Conservation (phyloP, 805 yeast species). For the Blastobotrys americana region DNA sequence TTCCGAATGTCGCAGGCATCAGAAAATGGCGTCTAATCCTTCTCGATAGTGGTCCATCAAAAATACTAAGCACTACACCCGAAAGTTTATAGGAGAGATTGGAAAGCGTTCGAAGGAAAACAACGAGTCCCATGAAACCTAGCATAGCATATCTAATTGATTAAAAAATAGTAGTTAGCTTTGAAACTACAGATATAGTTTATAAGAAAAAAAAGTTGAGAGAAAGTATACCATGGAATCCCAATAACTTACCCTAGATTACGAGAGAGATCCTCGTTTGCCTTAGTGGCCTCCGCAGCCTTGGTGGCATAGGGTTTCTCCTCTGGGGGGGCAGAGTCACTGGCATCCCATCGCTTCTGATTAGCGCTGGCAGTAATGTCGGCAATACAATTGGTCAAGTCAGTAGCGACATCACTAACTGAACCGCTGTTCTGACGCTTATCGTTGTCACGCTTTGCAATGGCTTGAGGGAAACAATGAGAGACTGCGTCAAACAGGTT, state of each 20-base stretch:
- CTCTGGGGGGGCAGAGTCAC: not conserved
- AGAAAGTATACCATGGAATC: not conserved
- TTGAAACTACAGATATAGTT: not conserved
- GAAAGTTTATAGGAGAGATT: not conserved
- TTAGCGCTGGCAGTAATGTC: not conserved
- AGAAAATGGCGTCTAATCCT: conserved; percentile 20
- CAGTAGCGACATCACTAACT: not conserved
- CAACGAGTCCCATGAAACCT: not conserved
- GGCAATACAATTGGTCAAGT: not conserved
- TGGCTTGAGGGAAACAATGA: not conserved
- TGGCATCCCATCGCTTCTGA: not conserved
- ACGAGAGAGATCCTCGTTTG: not conserved
- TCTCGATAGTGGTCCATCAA: not conserved
- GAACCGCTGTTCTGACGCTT: too few species aligned
- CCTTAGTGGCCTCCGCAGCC: not conserved
- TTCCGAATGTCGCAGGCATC: conserved; percentile 26
- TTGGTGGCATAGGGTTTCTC: not conserved
- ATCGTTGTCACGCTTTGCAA: not conserved
- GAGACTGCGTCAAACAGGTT: not conserved
- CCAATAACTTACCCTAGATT: not conserved
- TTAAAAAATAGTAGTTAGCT: not conserved
- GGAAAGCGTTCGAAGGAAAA: conserved; percentile 1
- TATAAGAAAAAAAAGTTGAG: not conserved
- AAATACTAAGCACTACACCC: not conserved
- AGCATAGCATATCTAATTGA: conserved; percentile 2